Percentiles rank a stretch among this genome's conserved stretches.
Evolutionary conservation across 2,329 filamentous ascomycete genomes (phyloP).

Genomic region (Colletotrichum orchidophilum): DNA sequence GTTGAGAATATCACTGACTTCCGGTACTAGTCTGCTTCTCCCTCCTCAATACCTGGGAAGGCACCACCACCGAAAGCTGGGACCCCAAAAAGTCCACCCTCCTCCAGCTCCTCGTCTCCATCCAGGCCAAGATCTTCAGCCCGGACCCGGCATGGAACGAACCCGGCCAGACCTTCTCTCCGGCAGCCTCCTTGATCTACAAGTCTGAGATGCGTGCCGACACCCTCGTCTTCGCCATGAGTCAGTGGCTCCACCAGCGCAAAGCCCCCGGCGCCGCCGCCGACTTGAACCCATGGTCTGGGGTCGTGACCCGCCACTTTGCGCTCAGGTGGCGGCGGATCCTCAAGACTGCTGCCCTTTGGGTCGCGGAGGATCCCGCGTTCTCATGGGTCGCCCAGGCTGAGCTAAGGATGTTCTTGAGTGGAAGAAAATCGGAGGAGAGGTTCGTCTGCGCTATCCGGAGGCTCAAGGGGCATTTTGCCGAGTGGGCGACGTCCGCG

Average conservation of each 20-base stretch:
- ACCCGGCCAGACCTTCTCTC: conserved; percentile 47
- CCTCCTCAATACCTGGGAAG: conserved; percentile 59
- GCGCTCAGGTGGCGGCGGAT: background rate
- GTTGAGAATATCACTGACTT: conserved; percentile 14
- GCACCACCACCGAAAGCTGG: conserved; percentile 50
- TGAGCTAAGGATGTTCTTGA: background rate
- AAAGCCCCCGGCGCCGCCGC: background rate
- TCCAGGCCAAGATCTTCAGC: conserved; percentile 67
- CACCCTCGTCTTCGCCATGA: conserved; percentile 43
- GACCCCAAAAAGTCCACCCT: conserved; percentile 56
- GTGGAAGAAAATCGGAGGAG: background rate
- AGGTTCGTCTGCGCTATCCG: background rate
- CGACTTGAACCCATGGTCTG: background rate
- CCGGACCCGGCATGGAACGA: conserved; percentile 65
- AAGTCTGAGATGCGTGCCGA: conserved; percentile 39
- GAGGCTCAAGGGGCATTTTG: background rate
- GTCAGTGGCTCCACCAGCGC: conserved; percentile 38
- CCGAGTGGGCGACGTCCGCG: background rate
- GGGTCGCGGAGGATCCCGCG: background rate
- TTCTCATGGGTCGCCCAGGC: background rate
- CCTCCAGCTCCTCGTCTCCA: conserved; percentile 62
- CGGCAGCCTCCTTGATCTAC: conserved; percentile 40
- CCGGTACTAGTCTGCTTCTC: conserved; percentile 55
- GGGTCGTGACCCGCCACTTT: conserved; percentile 13
- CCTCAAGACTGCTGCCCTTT: background rate